phyloP scores from a whole-genome alignment of 164 flowering plant species.

The Aristolochia californica region DNA sequence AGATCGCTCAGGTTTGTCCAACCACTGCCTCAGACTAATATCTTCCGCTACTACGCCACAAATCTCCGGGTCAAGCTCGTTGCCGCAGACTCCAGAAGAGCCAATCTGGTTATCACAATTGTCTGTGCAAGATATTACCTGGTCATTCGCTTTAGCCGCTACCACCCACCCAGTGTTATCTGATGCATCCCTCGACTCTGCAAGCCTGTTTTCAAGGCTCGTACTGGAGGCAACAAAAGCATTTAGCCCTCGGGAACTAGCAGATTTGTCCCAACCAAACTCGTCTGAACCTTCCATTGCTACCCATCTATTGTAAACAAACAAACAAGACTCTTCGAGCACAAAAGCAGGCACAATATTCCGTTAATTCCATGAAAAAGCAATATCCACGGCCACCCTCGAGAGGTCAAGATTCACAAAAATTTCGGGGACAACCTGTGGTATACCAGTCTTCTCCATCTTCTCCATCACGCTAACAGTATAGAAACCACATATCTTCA shows the following conservation, averaged over 20 bases:
- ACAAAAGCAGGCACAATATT: no score
- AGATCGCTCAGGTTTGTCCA: conserved; percentile 63
- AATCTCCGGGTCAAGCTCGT: conserved; percentile 20
- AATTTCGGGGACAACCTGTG: no score
- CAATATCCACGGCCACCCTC: no score
- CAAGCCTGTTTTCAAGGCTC: conserved; percentile 22
- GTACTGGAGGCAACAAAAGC: conserved; percentile 35
- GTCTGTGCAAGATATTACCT: conserved; percentile 18
- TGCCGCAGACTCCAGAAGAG: conserved; percentile 32
- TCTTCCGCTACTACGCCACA: conserved; percentile 41
- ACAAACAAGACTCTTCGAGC: no score
- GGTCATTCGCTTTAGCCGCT: conserved; percentile 20
- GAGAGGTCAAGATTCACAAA: no score
- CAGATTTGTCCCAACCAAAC: conserved; percentile 43
- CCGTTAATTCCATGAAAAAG: no score
- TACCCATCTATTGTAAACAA: conserved; percentile 22
- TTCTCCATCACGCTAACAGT: no score
- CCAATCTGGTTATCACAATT: conserved; percentile 30
- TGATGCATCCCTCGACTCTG: conserved; percentile 25
- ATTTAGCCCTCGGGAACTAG: conserved; percentile 49
- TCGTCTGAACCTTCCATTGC: conserved; percentile 76
- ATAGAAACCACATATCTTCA: background rate
- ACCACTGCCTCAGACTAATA: conserved; percentile 87
- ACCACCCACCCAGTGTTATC: conserved; percentile 19
- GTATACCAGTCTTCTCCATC: no score